These are phyloP conservation scores for Euphorbia pulcherrima DNA, from an alignment of 345 rosid species.

Conservation along the genomic window DNA sequence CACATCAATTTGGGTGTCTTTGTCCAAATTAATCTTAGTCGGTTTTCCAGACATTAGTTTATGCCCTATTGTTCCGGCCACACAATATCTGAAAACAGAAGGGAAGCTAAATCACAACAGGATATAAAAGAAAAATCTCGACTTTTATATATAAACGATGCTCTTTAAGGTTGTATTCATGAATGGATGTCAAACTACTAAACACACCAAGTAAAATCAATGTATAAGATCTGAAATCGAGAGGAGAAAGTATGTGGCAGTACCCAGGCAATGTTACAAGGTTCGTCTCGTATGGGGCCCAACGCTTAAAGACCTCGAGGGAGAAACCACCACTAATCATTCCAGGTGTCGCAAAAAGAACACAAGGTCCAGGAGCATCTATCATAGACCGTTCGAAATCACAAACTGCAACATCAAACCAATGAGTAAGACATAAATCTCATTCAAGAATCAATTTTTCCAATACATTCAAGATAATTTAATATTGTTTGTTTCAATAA, in stretches of 20 bases:
- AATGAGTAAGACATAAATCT: constrained; percentile 1
- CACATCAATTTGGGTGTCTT: constrained; percentile 75
- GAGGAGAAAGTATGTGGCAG: constrained; percentile 2
- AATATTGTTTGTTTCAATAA: background rate
- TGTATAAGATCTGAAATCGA: background rate
- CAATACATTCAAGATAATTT: background rate
- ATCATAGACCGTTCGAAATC: constrained; percentile 77
- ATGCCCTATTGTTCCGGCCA: constrained; percentile 91
- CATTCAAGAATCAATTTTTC: background rate
- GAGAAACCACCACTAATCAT: constrained; percentile 96
- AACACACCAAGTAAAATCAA: background rate
- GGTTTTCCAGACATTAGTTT: constrained; percentile 86
- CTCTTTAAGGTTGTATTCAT: background rate
- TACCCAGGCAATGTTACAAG: constrained; percentile 96
- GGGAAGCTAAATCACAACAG: background rate
- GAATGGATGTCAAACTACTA: background rate
- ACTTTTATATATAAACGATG: too few relatives aligned
- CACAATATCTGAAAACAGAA: constrained; percentile 55
- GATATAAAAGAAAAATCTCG: too few relatives aligned
- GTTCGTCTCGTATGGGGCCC: constrained; percentile 87
- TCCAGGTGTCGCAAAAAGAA: constrained; percentile 98
- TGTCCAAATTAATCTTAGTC: constrained; percentile 73
- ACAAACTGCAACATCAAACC: constrained; percentile 45
- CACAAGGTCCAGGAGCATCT: constrained; percentile 90
- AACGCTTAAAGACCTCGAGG: constrained; percentile 84